Conservation (phyloP, 2,329 filamentous ascomycete species). For the Aureobasidium musti region DNA sequence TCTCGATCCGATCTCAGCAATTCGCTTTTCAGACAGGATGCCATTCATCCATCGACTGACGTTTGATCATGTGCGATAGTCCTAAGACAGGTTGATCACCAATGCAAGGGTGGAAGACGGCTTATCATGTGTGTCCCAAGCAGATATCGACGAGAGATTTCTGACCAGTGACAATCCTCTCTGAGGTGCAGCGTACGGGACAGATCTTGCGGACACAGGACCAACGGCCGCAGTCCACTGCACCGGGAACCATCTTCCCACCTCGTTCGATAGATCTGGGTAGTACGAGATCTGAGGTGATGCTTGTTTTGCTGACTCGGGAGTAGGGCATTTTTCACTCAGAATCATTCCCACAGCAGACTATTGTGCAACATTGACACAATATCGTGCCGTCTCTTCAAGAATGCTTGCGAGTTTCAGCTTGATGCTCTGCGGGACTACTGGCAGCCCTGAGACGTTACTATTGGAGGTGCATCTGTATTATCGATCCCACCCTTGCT, state of each 20-base stretch:
- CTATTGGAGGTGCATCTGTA: neutral
- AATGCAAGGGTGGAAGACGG: neutral
- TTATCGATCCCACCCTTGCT: slow-evolving; percentile 2
- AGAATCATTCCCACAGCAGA: neutral
- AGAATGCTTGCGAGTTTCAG: neutral
- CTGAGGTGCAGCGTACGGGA: neutral
- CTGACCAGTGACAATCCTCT: neutral
- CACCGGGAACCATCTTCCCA: neutral
- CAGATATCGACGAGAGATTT: neutral
- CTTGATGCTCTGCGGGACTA: neutral
- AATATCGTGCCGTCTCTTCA: neutral
- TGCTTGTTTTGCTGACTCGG: slow-evolving; percentile 12
- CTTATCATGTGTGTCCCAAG: neutral
- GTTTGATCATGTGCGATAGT: neutral
- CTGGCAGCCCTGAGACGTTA: neutral
- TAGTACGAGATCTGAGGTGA: slow-evolving; percentile 21
- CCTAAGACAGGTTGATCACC: neutral
- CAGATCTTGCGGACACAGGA: slow-evolving; percentile 10
- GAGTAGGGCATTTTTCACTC: neutral
- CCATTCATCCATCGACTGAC: neutral
- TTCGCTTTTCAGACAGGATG: neutral
- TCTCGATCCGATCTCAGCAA: slow-evolving; percentile 6
- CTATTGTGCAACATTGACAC: slow-evolving; percentile 18
- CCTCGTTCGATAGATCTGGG: slow-evolving; percentile 1
- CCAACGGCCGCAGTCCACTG: slow-evolving; percentile 1